phyloP scores from a whole-genome alignment of 352 stramenopile species.

The Pythium dissotocum region DNA sequence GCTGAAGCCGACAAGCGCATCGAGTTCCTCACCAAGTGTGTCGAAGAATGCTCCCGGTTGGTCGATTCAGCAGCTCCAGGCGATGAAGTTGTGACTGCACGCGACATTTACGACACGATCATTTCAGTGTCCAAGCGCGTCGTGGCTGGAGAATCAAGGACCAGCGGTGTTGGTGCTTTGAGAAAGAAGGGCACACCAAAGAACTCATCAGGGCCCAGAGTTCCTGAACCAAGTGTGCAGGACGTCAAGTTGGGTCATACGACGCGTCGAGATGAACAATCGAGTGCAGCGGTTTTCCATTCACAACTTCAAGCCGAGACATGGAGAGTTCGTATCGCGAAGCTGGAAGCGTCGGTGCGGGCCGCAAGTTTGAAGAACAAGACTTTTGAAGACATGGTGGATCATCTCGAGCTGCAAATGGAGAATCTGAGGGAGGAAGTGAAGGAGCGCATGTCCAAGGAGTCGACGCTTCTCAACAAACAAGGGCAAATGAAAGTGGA shows the following conservation, averaged over 20 bases:
- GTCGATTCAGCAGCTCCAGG: slow-evolving; percentile 18
- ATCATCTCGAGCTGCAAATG: slow-evolving; percentile 43
- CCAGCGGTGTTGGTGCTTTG: not conserved
- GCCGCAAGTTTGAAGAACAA: slow-evolving; percentile 41
- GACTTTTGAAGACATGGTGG: slow-evolving; percentile 48
- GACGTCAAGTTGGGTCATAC: not conserved
- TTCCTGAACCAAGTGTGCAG: not conserved
- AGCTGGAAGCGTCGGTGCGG: slow-evolving; percentile 41
- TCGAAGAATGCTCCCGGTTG: slow-evolving; percentile 41
- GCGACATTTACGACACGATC: slow-evolving; percentile 43
- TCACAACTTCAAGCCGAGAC: slow-evolving; percentile 21
- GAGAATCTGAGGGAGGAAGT: slow-evolving; percentile 38
- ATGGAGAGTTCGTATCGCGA: slow-evolving; percentile 36
- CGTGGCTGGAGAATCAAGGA: not conserved
- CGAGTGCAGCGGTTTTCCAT: slow-evolving; percentile 2
- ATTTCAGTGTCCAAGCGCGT: slow-evolving; percentile 33
- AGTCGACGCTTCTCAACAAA: slow-evolving; percentile 29
- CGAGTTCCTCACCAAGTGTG: slow-evolving; percentile 42
- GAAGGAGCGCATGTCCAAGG: slow-evolving; percentile 33
- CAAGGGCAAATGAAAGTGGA: slow-evolving; percentile 34
- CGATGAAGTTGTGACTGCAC: slow-evolving; percentile 26
- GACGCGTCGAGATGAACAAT: not conserved
- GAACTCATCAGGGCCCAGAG: not conserved
- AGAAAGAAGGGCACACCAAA: not conserved
- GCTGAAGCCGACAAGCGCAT: slow-evolving; percentile 45